Percentiles rank a stretch among this genome's conserved stretches.
These are phyloP conservation scores for Boletus pseudo-olivaceus DNA, from an alignment of 768 basidiomycete species.

Conservation along the genomic window DNA sequence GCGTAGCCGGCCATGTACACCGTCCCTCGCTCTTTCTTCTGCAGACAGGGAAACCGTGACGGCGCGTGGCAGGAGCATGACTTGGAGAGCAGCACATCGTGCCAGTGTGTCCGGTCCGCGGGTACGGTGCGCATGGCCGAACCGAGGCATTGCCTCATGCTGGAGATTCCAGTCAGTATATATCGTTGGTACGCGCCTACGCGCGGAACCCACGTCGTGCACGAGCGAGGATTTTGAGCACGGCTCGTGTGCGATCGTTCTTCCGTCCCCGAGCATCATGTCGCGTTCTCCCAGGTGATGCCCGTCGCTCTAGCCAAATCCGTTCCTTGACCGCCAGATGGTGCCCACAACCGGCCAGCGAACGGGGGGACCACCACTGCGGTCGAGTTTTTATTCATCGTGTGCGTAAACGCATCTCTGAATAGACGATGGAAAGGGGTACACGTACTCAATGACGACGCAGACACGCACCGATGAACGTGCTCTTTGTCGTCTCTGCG, in stretches of 20 bases:
- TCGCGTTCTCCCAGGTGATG: neutral
- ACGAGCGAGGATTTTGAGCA: neutral
- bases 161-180: neutral
- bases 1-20: neutral
- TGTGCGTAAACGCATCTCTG: neutral
- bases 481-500: neutral
- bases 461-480: neutral
- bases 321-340: neutral
- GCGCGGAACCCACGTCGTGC: neutral
- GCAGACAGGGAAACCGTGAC: neutral
- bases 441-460: neutral
- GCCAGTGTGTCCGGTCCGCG: neutral
- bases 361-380: neutral
- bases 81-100: neutral
- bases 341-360: neutral
- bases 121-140: neutral
- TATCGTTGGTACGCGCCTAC: neutral
- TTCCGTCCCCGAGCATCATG: neutral
- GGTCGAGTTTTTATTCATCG: neutral
- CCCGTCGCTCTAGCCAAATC: neutral
- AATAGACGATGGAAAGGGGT: neutral
- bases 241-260: neutral
- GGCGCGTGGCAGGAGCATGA: neutral
- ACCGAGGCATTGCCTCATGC: neutral
- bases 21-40: neutral